Percentiles rank a stretch among this genome's conserved stretches.
These are phyloP conservation scores for Nemania diffusa DNA, from an alignment of 2,329 filamentous ascomycete species.

Conservation along the genomic window DNA sequence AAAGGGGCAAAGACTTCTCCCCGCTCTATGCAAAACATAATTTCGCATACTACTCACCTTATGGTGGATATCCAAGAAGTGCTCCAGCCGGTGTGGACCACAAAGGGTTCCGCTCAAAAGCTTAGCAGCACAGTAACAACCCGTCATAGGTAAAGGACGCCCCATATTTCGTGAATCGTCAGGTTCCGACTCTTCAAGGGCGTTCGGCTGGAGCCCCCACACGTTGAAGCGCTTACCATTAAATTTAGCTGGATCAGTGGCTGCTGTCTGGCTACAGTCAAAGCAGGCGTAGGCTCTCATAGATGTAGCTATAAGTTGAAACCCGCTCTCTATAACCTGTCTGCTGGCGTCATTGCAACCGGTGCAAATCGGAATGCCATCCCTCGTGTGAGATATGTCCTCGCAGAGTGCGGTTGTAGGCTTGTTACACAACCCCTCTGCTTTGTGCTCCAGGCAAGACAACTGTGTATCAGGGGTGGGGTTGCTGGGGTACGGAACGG, in stretches of 20 bases:
- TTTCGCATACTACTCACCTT: slow-evolving; percentile 42
- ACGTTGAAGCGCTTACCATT: slow-evolving; percentile 40
- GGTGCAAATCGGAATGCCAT: too few relatives aligned
- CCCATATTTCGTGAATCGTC: slow-evolving; percentile 17
- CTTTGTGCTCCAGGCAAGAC: not conserved
- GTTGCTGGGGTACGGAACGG: not conserved
- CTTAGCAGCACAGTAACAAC: slow-evolving; percentile 53
- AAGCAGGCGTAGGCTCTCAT: too few relatives aligned
- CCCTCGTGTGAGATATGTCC: too few relatives aligned
- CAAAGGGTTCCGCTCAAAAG: slow-evolving; percentile 51
- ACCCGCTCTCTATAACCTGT: too few relatives aligned
- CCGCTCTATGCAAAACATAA: slow-evolving; percentile 43
- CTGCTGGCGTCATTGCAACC: too few relatives aligned
- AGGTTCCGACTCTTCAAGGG: not conserved
- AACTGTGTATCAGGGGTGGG: too few relatives aligned
- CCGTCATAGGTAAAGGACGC: slow-evolving; percentile 45
- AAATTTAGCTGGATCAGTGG: slow-evolving; percentile 6
- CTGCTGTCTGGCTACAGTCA: too few relatives aligned
- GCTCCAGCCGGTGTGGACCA: slow-evolving; percentile 49
- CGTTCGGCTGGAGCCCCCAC: slow-evolving; percentile 41
- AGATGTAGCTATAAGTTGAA: too few relatives aligned
- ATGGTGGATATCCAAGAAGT: slow-evolving; percentile 42
- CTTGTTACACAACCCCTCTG: too few relatives aligned
- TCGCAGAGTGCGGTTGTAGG: too few relatives aligned
- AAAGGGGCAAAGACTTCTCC: slow-evolving; percentile 45